Percentiles rank a stretch among this genome's conserved stretches.
phyloP scores from a whole-genome alignment of 169 alveolate genomes.

The Theileria luwenshuni region DNA sequence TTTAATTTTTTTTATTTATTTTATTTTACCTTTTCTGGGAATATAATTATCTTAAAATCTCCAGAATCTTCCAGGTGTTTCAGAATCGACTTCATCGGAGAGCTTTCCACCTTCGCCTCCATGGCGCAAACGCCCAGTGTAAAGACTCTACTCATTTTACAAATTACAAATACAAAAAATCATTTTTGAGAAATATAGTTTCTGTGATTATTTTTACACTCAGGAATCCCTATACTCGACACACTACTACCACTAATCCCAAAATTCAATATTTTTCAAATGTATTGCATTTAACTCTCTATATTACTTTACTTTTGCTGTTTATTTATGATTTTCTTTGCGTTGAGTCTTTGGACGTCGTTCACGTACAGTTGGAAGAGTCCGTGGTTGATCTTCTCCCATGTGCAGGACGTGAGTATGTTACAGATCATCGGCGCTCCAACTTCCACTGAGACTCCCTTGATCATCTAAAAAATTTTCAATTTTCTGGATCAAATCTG shows the following conservation, averaged over 20 bases:
- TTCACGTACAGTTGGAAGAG: constrained; percentile 50
- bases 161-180: not conserved
- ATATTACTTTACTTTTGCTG: not conserved
- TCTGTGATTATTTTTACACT: not conserved
- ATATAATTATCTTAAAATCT: constrained; percentile 81
- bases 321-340: not conserved
- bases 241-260: not conserved
- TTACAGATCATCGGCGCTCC: constrained; percentile 92
- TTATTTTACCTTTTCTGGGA: constrained; percentile 72
- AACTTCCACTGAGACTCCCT: constrained; percentile 76
- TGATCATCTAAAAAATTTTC: constrained; percentile 14
- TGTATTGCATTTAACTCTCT: not conserved
- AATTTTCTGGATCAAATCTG: not conserved
- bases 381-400: constrained; percentile 64
- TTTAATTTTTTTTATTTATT: no score
- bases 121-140: constrained; percentile 89
- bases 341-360: constrained; percentile 26
- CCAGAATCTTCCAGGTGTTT: constrained; percentile 78
- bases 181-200: not conserved
- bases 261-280: not conserved
- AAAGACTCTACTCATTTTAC: constrained; percentile 22
- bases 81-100: constrained; percentile 87
- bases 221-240: not conserved
- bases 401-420: constrained; percentile 83
- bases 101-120: constrained; percentile 85